Evolutionary conservation across 768 basidiomycete genomes (phyloP).

Genomic region (Phaffia tasmanica): DNA sequence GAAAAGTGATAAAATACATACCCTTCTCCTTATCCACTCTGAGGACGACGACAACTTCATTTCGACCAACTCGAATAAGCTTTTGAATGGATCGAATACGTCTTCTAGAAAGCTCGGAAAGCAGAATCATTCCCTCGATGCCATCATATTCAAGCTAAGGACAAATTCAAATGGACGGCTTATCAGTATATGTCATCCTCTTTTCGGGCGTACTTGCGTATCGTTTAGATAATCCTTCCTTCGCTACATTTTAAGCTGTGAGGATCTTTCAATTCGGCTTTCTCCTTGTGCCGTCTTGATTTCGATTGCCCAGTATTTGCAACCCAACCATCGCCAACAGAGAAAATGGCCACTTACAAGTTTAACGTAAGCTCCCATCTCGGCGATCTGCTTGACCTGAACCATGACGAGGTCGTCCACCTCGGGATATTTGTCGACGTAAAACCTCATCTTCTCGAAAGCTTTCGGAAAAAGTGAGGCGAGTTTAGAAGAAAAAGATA

Average conservation of each 20-base stretch:
- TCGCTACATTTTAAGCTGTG: not conserved
- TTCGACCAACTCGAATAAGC: slow-evolving; percentile 90
- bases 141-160: slow-evolving; percentile 91
- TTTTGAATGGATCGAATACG: slow-evolving; percentile 97
- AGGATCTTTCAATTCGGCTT: too few species aligned
- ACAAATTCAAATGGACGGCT: too few species aligned
- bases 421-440: slow-evolving; percentile 85
- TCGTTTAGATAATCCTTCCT: not conserved
- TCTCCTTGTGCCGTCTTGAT: too few species aligned
- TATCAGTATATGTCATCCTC: not conserved
- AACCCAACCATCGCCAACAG: not conserved
- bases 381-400: slow-evolving; percentile 95
- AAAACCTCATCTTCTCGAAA: slow-evolving; percentile 61
- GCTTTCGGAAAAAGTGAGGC: too few species aligned
- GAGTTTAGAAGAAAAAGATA: too few species aligned
- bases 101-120: slow-evolving; percentile 92
- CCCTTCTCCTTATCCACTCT: slow-evolving; percentile 99
- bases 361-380: slow-evolving; percentile 99
- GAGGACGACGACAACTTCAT: slow-evolving; percentile 96
- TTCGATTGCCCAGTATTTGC: too few species aligned
- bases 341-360: slow-evolving; percentile 50
- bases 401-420: slow-evolving; percentile 99
- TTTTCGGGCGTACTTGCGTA: not conserved
- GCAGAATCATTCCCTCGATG: slow-evolving; percentile 97
- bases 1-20: slow-evolving; percentile 37